Evolutionary conservation across 2,329 filamentous ascomycete genomes (phyloP), one percentile per base, ranked within the genome.

Genomic region (Xylariales sp.): DNA sequence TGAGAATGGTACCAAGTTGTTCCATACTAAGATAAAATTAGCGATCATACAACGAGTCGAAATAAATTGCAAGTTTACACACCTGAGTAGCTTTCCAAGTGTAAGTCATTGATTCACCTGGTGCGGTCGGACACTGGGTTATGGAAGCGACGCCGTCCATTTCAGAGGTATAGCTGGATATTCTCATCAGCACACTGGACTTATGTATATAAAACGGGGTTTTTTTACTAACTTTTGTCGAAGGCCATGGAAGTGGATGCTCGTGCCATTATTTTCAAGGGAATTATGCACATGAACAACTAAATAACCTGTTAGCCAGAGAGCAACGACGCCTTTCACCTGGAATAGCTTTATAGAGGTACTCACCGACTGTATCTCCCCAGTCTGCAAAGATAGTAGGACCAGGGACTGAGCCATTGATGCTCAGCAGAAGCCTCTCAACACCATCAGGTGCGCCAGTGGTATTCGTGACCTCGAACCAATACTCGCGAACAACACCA

Each of bases 231-330:
- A 38, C 36, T 69, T 62, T 50, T 83, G 76, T 6, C 74, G 69
- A 23, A 84, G 61, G 16, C 78, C 81, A 48, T 84, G 79, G 60
- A 70, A 83, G 51, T 84, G 80, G 14, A 83, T 72, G 7, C 67
- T 67, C 6, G 77, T 82, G 21, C 78, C 77, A 43, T 83, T 83
- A 43, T 67, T 63, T 48, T 44, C 30, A 24, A 67, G 41, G 2
- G 53, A 53, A 52, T 81, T 84, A 23, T 61, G 72, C 6, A 83
- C 69, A 36, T 72, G 72, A 11, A 79, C 56, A n/a, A 59, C 52
- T 17, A 47, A 64, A 18, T n/a, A n/a, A n/a, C n/a, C n/a, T n/a
- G n/a, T n/a, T n/a, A n/a, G n/a, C n/a, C n/a, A n/a, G n/a, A n/a
- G n/a, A n/a, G n/a, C n/a, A n/a, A n/a, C n/a, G n/a, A n/a, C n/a